Evolutionary conservation across 1,284 basidiomycete species (phyloP).

Genomic region (Golubevia pallescens): DNA sequence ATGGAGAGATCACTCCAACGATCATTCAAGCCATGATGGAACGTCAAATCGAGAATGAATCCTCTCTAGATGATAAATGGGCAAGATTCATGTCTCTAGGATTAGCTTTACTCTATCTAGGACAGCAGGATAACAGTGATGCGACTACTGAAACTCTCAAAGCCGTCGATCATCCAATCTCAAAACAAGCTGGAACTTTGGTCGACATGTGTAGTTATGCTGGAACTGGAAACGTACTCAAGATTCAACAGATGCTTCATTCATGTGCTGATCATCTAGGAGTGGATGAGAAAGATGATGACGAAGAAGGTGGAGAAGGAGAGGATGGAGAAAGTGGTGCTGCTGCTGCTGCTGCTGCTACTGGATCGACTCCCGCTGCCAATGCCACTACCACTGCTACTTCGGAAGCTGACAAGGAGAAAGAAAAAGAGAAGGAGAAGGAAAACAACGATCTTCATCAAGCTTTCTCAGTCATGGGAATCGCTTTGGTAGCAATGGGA

Average conservation of each 20-base stretch:
- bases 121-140: slow-evolving; percentile 68
- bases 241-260: slow-evolving; percentile 90
- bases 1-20: slow-evolving; percentile 87
- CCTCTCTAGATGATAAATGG: slow-evolving; percentile 72
- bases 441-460: slow-evolving; percentile 82
- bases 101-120: slow-evolving; percentile 87
- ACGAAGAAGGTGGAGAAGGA: slow-evolving; percentile 40
- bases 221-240: slow-evolving; percentile 93
- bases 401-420: slow-evolving; percentile 21
- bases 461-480: slow-evolving; percentile 90
- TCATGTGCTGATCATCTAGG: slow-evolving; percentile 90
- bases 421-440: slow-evolving; percentile 67
- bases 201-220: slow-evolving; percentile 95
- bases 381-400: slow-evolving; percentile 9
- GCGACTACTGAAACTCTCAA: slow-evolving; percentile 94
- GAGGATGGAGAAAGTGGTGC: slow-evolving; percentile 18
- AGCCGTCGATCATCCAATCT: slow-evolving; percentile 90
- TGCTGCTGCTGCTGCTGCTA: slow-evolving; percentile 18
- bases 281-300: slow-evolving; percentile 62
- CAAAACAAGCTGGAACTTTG: slow-evolving; percentile 87
- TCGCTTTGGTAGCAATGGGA: slow-evolving; percentile 95
- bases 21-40: slow-evolving; percentile 91
- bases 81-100: slow-evolving; percentile 87
- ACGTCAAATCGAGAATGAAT: slow-evolving; percentile 27
- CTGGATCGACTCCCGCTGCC: slow-evolving; percentile 4